Base-by-base conservation (phyloP, 2,329 filamentous ascomycete species). In the Calonectria pauciramosa region DNA sequence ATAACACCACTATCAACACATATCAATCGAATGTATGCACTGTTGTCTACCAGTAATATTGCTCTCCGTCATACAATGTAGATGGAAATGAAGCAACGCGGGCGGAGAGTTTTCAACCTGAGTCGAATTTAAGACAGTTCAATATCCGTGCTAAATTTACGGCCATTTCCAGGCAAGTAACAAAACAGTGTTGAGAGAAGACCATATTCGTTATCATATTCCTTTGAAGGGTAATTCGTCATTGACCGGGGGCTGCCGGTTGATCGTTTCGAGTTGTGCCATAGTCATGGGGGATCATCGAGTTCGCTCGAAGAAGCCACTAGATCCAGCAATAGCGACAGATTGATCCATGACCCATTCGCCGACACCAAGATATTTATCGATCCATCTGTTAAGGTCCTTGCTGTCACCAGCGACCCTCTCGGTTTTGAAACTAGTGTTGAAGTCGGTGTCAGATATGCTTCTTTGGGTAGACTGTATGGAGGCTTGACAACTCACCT, bases 281-380 rank as follows among this genome's bases (percentile, higher is more conserved):
- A 38, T 28, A 13, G 30, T 18, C 0, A 23, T 23, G 32, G n/a
- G 60, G 41, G 60, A 68, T 81, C 88, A 97, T 88, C 96, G 92
- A 85, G 92, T 96, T 83, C 97, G 92, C 88, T 98, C 96, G 85
- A 99, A 99, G 87, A 93, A 99, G 74, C 93, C 91, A 83, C 95
- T 97, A 64, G 94, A 93, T 52, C 95, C 94, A 84, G 98, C 95
- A 72, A 99, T 91, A 51, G 96, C 96, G 38, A 99, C 95, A 36
- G 96, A 97, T 88, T 97, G 94, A 86, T 99, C 97, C 96, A 99
- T 98, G 78, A 98, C 94, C 92, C 96, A 98, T 88, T 99, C 97
- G 81, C 97, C 97, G 23, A 98, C 93, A 76, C 95, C 95, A 54
- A 99, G 92, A 85, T 99, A 99, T 84, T 94, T 96, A 83, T 96